Evolutionary conservation across 2,329 filamentous ascomycete species (phyloP), one percentile per base, ranked within the genome.

Genomic region (Ascochyta pisi): DNA sequence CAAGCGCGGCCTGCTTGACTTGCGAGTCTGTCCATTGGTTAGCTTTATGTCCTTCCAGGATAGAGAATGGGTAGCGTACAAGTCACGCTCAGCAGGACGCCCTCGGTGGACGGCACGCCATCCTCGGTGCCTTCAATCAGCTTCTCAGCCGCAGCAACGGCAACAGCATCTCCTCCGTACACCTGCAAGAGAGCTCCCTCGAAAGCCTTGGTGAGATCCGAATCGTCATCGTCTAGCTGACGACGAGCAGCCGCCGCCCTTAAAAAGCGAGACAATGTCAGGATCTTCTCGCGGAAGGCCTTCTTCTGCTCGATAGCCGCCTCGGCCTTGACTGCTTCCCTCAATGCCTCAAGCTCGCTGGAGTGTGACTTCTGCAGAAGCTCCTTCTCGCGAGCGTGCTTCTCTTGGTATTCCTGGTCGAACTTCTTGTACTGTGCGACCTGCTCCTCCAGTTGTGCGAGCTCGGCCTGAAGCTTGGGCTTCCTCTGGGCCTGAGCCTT

Each of bases 131-230:
- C 90, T 55, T 91, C 82, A 51, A 92, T 89, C 54, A 96, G 82
- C 80, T 90, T 92, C 69, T 91, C 77, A 78, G 92, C 92, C 53
- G 89, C 86, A 50, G 84, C 79, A 23, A 95, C 90, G 46, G 90
- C 91, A 64, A 80, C 83, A 61, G 90, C 84, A 68, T 94, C 90
- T 42, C 91, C 91, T 41, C 86, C 86, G 76, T 96, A 95, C 29
- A 95, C 89, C 57, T 89, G 84, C 42, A 92, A 81, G 54, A 96
- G 81, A 31, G 91, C 87, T 48, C 90, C 90, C 77, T 96, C 91
- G 57, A 95, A 87, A 33, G 90, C 91, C 76, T 87, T 86, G 76
- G 88, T 91, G 79, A 94, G 89, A 54, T 92, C 89, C 5, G 84
- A 82, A 65, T 89, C 84, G 61, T 90, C 82, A 57, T 87, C 89